Conservation (phyloP, 2,329 filamentous ascomycete genomes). For the Ascochyta clinopodiicola region DNA sequence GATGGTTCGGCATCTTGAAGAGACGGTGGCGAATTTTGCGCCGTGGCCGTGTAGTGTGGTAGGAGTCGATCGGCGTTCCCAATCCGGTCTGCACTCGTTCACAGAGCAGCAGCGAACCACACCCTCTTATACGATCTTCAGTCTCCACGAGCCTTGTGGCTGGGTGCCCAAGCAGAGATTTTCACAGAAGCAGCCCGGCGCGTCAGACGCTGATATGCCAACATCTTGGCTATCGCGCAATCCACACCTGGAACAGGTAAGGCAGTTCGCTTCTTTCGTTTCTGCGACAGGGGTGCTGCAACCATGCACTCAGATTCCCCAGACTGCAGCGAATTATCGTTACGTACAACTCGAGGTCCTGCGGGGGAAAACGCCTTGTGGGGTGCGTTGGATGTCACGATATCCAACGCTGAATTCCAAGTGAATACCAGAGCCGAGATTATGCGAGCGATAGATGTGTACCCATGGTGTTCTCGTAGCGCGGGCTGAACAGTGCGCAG, state of each 20-base stretch:
- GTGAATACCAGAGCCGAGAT: slow-evolving; percentile 4
- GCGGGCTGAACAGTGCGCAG: not conserved
- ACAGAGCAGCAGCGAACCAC: slow-evolving; percentile 1
- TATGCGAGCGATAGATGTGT: slow-evolving; percentile 3
- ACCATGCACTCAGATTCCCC: slow-evolving; percentile 4
- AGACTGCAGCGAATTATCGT: slow-evolving; percentile 29
- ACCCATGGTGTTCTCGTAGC: not conserved
- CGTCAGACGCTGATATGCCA: slow-evolving; percentile 17
- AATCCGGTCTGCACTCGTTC: slow-evolving; percentile 4
- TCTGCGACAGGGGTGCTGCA: slow-evolving; percentile 6
- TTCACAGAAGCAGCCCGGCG: slow-evolving; percentile 9
- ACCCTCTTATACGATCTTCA: slow-evolving; percentile 11
- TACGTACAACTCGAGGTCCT: slow-evolving; percentile 25
- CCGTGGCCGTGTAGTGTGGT: not conserved
- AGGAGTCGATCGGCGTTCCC: not conserved
- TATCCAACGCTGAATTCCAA: not conserved
- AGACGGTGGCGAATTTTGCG: not conserved
- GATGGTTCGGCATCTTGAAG: slow-evolving; percentile 31
- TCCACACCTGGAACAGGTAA: slow-evolving; percentile 13
- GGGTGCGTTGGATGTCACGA: slow-evolving; percentile 2
- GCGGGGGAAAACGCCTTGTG: slow-evolving; percentile 5
- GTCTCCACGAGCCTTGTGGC: not conserved
- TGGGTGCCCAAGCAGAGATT: slow-evolving; percentile 11
- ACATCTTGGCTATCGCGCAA: slow-evolving; percentile 16
- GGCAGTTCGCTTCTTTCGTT: slow-evolving; percentile 10